These are phyloP conservation scores for Penicillium sp. DNA, from an alignment of 2,329 filamentous ascomycete genomes.

Conservation along the genomic window DNA sequence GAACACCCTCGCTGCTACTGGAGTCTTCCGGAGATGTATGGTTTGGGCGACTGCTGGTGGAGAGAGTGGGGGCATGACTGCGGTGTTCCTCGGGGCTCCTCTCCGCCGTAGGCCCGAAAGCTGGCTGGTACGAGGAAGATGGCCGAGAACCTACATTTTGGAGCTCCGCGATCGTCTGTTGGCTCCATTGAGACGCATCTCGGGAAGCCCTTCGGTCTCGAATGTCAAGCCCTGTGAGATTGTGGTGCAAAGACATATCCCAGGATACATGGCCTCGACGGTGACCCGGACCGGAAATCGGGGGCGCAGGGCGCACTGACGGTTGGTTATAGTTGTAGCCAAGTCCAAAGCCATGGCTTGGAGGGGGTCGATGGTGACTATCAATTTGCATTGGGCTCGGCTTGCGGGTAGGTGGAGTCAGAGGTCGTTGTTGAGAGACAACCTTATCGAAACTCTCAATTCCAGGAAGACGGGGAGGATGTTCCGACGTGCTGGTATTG, in stretches of 20 bases:
- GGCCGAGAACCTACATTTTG: constrained; percentile 36
- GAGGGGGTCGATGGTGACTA: constrained; percentile 35
- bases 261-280: constrained; percentile 46
- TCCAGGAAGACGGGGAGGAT: constrained; percentile 69
- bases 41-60: constrained; percentile 28
- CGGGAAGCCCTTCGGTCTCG: constrained; percentile 33
- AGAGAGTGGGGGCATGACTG: constrained; percentile 28
- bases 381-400: constrained; percentile 77
- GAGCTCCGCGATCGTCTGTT: constrained; percentile 42
- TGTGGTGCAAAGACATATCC: constrained; percentile 45
- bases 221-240: constrained; percentile 42
- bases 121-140: constrained; percentile 32
- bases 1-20: constrained; percentile 46
- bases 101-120: constrained; percentile 24
- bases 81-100: constrained; percentile 24
- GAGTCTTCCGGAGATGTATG: constrained; percentile 47
- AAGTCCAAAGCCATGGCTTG: constrained; percentile 28
- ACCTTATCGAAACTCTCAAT: constrained; percentile 88
- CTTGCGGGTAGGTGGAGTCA: constrained; percentile 59
- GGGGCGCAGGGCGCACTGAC: constrained; percentile 35
- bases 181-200: constrained; percentile 41
- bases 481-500: constrained; percentile 49
- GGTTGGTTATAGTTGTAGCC: constrained; percentile 35
- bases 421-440: constrained; percentile 53
- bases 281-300: constrained; percentile 43